These are phyloP conservation scores for Aspergillaceae sp. DNA, from an alignment of 2,329 filamentous ascomycete genomes.

Conservation along the genomic window DNA sequence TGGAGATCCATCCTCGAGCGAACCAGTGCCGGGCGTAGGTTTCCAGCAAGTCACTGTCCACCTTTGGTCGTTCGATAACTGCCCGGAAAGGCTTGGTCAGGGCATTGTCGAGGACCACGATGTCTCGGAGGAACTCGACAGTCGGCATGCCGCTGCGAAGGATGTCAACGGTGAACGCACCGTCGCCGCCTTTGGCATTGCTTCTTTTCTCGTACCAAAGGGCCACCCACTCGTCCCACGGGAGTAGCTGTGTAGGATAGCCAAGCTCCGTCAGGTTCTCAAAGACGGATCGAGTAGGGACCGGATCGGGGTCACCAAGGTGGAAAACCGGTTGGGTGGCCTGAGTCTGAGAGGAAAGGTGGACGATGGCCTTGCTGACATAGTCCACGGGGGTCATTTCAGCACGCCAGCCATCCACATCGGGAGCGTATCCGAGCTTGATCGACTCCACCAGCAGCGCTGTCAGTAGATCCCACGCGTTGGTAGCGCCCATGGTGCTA, in stretches of 20 bases:
- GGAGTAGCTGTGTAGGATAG: slow-evolving; percentile 58
- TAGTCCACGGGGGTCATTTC: slow-evolving; percentile 84
- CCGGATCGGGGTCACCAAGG: slow-evolving; percentile 62
- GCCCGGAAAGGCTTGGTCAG: slow-evolving; percentile 54
- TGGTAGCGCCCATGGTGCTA: slow-evolving; percentile 64
- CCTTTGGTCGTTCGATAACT: slow-evolving; percentile 56
- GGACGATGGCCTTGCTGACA: slow-evolving; percentile 64
- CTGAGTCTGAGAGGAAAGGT: slow-evolving; percentile 57
- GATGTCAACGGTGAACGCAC: slow-evolving; percentile 68
- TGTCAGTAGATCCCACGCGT: slow-evolving; percentile 69
- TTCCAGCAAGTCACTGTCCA: slow-evolving; percentile 61
- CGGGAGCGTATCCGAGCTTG: slow-evolving; percentile 59
- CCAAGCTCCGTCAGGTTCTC: slow-evolving; percentile 56
- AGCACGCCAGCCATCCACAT: slow-evolving; percentile 65
- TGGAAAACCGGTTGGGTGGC: slow-evolving; percentile 61
- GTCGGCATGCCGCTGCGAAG: slow-evolving; percentile 73
- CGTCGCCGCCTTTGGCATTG: slow-evolving; percentile 55
- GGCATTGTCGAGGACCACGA: slow-evolving; percentile 65
- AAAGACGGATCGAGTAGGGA: slow-evolving; percentile 59
- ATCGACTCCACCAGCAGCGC: slow-evolving; percentile 70
- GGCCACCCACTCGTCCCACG: slow-evolving; percentile 65
- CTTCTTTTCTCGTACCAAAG: slow-evolving; percentile 66
- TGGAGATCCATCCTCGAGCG: slow-evolving; percentile 65
- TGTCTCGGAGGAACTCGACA: slow-evolving; percentile 59
- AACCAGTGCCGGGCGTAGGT: slow-evolving; percentile 76